Evolutionary conservation across 1,284 basidiomycete species (phyloP).

Genomic region (Melampsora occidentalis): DNA sequence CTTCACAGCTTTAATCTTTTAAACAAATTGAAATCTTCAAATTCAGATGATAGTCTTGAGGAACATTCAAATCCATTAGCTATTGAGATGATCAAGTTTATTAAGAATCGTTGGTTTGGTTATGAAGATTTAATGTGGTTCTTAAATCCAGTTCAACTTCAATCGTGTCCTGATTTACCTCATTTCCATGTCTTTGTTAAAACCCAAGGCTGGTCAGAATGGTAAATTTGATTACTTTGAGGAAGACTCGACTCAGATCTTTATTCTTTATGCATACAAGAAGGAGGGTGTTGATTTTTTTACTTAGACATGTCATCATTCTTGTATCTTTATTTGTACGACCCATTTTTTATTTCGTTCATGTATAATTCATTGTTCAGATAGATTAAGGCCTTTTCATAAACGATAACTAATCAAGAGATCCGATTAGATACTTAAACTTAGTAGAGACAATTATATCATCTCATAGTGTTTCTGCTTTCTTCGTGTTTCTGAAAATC

Average conservation of each 20-base stretch:
- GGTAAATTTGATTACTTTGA: not conserved
- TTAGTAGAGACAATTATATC: too few relatives aligned
- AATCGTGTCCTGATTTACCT: slow-evolving; percentile 40
- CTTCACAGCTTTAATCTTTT: not conserved
- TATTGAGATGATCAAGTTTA: slow-evolving; percentile 13
- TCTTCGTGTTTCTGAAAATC: too few relatives aligned
- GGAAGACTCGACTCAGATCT: not conserved
- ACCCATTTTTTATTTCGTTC: too few relatives aligned
- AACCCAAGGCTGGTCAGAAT: slow-evolving; percentile 5
- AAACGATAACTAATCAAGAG: too few relatives aligned
- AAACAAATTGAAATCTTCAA: not conserved
- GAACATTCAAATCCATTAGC: not conserved
- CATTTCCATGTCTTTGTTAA: slow-evolving; percentile 42
- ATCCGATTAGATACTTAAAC: too few relatives aligned
- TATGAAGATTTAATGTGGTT: slow-evolving; percentile 33
- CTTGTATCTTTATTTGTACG: too few relatives aligned
- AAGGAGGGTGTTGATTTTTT: not conserved
- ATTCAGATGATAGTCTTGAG: not conserved
- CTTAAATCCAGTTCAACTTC: slow-evolving; percentile 35
- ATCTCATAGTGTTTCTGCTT: too few relatives aligned
- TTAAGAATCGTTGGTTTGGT: slow-evolving; percentile 22
- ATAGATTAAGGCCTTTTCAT: too few relatives aligned
- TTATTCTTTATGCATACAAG: not conserved
- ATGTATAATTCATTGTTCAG: too few relatives aligned
- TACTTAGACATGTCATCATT: not conserved